Evolutionary conservation across 805 yeast species (phyloP).

Genomic region (Maudiozyma bulderi): DNA sequence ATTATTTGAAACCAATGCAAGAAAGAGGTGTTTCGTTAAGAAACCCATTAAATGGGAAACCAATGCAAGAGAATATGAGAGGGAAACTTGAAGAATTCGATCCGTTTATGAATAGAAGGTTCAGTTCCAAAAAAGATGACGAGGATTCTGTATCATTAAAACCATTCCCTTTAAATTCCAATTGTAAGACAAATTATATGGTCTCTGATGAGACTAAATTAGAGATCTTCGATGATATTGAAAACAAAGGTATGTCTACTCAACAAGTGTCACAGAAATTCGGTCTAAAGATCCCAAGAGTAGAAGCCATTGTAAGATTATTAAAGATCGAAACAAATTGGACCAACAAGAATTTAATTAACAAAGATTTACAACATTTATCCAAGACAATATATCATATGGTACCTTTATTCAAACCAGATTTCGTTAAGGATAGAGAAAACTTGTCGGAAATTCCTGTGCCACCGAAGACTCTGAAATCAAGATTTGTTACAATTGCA

Average conservation of each 20-base stretch:
- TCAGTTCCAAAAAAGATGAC: no score
- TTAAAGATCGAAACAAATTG: conserved; percentile 54
- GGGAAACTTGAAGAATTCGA: conserved; percentile 7
- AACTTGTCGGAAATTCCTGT: conserved; percentile 91
- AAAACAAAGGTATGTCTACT: conserved; percentile 42
- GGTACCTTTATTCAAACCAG: conserved; percentile 63
- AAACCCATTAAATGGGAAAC: conserved; percentile 28
- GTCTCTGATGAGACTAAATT: conserved; percentile 51
- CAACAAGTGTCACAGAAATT: conserved; percentile 71
- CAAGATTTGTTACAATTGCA: conserved; percentile 79
- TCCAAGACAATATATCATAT: conserved; percentile 57
- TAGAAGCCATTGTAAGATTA: conserved; percentile 78
- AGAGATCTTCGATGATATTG: conserved; percentile 48
- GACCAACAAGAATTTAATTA: conserved; percentile 42
- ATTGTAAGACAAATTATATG: conserved; percentile 56
- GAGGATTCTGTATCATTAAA: conserved; percentile 30
- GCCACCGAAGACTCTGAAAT: conserved; percentile 70
- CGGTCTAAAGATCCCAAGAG: conserved; percentile 74
- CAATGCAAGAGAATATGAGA: conserved; percentile 17
- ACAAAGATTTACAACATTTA: conserved; percentile 50
- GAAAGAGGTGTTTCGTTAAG: conserved; percentile 35
- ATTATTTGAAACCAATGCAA: conserved; percentile 52
- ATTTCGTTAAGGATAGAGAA: conserved; percentile 36
- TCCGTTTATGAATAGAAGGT: no score
- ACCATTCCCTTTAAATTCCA: conserved; percentile 75